Evolutionary conservation across 108 stramenopile species (phyloP).

Genomic region (Skeletonema costatum): DNA sequence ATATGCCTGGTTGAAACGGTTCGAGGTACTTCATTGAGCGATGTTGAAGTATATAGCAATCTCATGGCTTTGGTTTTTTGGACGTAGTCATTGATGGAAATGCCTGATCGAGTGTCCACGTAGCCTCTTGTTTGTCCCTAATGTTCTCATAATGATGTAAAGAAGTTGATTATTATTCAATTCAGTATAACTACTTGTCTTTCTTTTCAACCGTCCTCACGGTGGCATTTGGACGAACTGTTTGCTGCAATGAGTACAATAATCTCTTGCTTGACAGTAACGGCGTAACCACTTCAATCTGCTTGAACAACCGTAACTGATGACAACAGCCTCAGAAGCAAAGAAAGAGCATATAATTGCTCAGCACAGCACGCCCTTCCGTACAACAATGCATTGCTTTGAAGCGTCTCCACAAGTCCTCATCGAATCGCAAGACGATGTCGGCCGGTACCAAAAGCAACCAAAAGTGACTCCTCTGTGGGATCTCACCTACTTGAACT

Average conservation of each 20-base stretch:
- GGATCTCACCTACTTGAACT: background rate
- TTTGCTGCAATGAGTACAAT: background rate
- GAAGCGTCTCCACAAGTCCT: too few relatives aligned
- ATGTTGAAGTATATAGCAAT: background rate
- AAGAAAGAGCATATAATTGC: too few relatives aligned
- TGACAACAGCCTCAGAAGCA: too few relatives aligned
- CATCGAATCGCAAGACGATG: too few relatives aligned
- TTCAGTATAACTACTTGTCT: background rate
- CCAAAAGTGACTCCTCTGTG: too few relatives aligned
- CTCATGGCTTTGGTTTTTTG: background rate
- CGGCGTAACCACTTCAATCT: too few relatives aligned
- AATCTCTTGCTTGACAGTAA: too few relatives aligned
- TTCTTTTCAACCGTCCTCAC: background rate
- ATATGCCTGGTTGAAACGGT: conserved; percentile 12
- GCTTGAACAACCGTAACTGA: too few relatives aligned
- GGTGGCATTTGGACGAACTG: background rate
- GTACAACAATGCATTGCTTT: too few relatives aligned
- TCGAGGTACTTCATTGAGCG: background rate
- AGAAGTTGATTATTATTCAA: background rate
- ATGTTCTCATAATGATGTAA: background rate
- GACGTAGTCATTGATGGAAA: background rate
- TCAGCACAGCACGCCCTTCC: too few relatives aligned
- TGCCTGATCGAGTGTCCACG: background rate
- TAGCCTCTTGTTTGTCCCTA: background rate
- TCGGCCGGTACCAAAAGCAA: background rate